Conservation (phyloP, 129 eudicot species). For the Centaurea solstitialis region DNA sequence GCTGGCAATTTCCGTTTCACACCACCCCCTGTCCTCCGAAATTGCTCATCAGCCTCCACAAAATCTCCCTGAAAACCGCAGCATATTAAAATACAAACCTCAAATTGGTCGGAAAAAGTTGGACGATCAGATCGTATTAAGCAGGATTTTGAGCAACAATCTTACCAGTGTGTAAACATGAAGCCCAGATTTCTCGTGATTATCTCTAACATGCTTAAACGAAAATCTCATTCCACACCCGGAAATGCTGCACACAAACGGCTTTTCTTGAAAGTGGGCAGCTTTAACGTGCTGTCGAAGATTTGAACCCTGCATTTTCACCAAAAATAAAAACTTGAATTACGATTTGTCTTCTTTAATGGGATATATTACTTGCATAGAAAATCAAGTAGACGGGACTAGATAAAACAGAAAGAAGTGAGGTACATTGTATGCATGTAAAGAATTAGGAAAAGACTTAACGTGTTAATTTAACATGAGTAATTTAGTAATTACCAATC, state of each 20-base stretch:
- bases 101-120: background rate
- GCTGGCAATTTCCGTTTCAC: slow-evolving; percentile 57
- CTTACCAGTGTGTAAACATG: slow-evolving; percentile 63
- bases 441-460: too few relatives aligned
- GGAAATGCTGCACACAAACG: slow-evolving; percentile 61
- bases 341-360: background rate
- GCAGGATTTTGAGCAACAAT: background rate
- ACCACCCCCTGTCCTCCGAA: slow-evolving; percentile 78
- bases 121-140: background rate
- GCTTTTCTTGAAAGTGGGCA: slow-evolving; percentile 60
- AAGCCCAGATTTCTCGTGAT: slow-evolving; percentile 68
- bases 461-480: background rate
- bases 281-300: slow-evolving; percentile 76
- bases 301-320: slow-evolving; percentile 60
- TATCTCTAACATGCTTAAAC: slow-evolving; percentile 85
- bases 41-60: slow-evolving; percentile 69
- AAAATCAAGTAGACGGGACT: background rate
- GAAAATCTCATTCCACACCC: slow-evolving; percentile 81
- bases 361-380: background rate
- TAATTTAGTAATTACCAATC: background rate
- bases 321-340: background rate
- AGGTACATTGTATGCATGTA: background rate
- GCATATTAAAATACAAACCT: background rate
- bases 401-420: background rate
- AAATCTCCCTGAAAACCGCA: slow-evolving; percentile 71